Base-by-base conservation (phyloP, 768 basidiomycete genomes). In the Kwoniella sp. region DNA sequence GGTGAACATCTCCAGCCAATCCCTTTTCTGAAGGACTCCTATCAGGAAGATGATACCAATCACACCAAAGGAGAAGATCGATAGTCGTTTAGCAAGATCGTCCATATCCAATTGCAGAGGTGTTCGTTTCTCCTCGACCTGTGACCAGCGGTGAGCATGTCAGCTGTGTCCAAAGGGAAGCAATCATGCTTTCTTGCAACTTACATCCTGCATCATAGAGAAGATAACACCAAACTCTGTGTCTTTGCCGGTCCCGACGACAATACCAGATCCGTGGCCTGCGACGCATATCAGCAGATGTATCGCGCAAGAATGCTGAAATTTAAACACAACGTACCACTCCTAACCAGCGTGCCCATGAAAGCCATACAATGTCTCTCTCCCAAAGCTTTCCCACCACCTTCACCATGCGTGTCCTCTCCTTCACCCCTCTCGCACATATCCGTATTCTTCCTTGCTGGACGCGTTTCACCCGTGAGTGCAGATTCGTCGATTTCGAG, bases 1-100 rank as follows among this genome's bases (percentile, higher is more conserved):
- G 9, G 94, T 98, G 77, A 98, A 97, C 95, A 97, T 98, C 51
- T 95, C 94, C 12, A 97, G 82, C 94, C 92, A 96, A 10, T 89
- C 85, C 21, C 95, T 84, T 40, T 86, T 83, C 75, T 97, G 94
- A 66, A 88, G 81, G 17, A 94, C 86, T 8, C 94, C 95, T 66
- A 97, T 88, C 56, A 97, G 79, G 79, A 90, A 91, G 54, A 98
- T 98, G 36, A 96, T 78, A 4, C 94, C 94, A 68, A 98, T 98
- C 54, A 97, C 85, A n/a, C 87, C 90, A 68, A 98, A 97, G 2
- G 93, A 96, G 64, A 93, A 76, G 26, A 92, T 82, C 0, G 93
- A 95, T 1, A 98, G 85, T 66, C 90, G 90, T 80, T 92, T 89
- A 1, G 95, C 94, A 7, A 98, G 86, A 72, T 97, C 93, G 78